Conservation (phyloP, 768 basidiomycete species). For the Leucosporidium scottii region DNA sequence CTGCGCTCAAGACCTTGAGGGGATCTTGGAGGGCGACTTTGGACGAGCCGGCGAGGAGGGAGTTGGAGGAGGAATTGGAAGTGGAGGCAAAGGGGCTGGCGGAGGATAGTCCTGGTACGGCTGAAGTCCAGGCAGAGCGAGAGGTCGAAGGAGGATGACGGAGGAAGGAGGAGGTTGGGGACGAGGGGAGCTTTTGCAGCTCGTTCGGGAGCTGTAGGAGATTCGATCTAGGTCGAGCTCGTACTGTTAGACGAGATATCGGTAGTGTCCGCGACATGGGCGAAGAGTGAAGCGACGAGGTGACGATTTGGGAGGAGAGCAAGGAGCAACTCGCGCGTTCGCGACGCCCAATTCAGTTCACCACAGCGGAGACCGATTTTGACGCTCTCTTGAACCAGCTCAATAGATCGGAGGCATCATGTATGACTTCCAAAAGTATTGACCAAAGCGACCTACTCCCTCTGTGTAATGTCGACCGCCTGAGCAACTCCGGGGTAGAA, state of each 20-base stretch:
- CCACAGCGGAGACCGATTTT: background rate
- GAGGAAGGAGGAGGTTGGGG: background rate
- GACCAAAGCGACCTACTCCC: background rate
- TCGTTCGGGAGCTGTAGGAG: background rate
- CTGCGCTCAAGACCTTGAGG: constrained; percentile 60
- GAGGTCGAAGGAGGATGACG: background rate
- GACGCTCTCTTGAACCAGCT: background rate
- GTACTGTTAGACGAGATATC: background rate
- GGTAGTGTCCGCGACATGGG: no score
- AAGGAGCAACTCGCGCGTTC: background rate
- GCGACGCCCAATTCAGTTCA: background rate
- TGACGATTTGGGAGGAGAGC: background rate
- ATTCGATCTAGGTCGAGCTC: background rate
- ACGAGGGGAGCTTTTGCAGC: background rate
- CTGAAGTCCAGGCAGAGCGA: background rate
- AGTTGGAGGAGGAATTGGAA: background rate
- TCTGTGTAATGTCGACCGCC: constrained; percentile 64
- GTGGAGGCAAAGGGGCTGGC: background rate
- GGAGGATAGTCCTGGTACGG: background rate
- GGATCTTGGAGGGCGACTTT: constrained; percentile 50
- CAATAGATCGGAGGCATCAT: background rate
- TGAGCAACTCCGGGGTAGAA: constrained; percentile 65
- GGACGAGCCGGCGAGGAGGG: background rate
- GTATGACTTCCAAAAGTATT: background rate
- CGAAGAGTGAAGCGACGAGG: background rate